Evolutionary conservation across 1,284 basidiomycete genomes (phyloP).

Genomic region (Heterobasidion irregulare): DNA sequence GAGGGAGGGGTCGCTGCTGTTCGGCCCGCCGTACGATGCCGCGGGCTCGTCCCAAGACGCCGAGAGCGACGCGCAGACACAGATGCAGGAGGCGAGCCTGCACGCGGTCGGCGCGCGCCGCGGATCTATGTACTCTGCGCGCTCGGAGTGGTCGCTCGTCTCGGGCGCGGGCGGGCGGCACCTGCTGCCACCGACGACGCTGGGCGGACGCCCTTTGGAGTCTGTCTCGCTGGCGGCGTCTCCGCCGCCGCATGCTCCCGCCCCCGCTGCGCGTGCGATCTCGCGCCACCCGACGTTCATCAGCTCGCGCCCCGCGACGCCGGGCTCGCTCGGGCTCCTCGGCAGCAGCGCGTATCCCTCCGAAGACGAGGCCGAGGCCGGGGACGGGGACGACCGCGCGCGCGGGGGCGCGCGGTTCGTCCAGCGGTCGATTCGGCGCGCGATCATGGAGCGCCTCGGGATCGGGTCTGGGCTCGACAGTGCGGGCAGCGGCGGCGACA

Average conservation of each 20-base stretch:
- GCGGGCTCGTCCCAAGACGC: conserved; percentile 9
- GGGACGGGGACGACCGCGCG: conserved; percentile 13
- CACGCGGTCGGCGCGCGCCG: conserved; percentile 18
- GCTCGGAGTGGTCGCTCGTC: background rate
- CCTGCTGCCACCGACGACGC: too few relatives aligned
- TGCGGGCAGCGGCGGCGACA: background rate
- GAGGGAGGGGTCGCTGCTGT: conserved; percentile 15
- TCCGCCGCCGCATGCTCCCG: too few relatives aligned
- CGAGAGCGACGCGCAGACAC: conserved; percentile 7
- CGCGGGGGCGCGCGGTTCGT: background rate
- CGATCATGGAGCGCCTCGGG: conserved; percentile 21
- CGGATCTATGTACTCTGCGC: conserved; percentile 14
- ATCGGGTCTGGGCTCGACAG: conserved; percentile 12
- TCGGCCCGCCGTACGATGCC: conserved; percentile 30
- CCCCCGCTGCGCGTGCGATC: too few relatives aligned
- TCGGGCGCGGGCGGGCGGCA: too few relatives aligned
- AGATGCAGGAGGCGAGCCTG: conserved; percentile 16
- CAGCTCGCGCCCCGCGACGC: too few relatives aligned
- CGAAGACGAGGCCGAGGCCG: background rate
- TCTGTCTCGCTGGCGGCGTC: too few relatives aligned
- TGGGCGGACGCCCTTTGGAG: too few relatives aligned
- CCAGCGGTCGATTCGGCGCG: conserved; percentile 23
- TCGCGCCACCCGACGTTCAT: too few relatives aligned
- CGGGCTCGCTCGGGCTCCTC: too few relatives aligned
- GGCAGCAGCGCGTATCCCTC: too few relatives aligned